Conservation (phyloP, 495 filamentous ascomycete species). For the Annulohypoxylon bovei region DNA sequence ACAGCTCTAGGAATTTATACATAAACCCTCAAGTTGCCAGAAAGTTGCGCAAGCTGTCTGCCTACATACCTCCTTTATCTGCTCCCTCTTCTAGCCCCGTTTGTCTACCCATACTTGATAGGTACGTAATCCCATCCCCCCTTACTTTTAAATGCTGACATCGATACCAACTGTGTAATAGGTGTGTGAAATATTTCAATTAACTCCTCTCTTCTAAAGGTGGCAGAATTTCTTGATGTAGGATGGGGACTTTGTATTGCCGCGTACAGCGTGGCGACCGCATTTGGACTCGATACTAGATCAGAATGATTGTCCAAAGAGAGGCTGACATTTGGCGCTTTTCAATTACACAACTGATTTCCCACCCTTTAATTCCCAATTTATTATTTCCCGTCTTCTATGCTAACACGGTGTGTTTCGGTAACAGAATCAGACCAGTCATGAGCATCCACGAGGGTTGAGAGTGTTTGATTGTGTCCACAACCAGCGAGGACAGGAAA, state of each 20-base stretch:
- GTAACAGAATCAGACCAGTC: conserved; percentile 31
- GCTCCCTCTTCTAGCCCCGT: background rate
- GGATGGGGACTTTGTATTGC: conserved; percentile 28
- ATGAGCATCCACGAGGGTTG: conserved; percentile 36
- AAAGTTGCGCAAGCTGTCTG: background rate
- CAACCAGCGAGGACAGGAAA: conserved; percentile 21
- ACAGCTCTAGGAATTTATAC: conserved; percentile 8
- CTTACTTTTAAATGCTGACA: background rate
- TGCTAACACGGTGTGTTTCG: conserved; percentile 31
- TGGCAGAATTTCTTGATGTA: conserved; percentile 3
- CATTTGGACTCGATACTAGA: conserved; percentile 20
- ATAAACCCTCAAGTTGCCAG: conserved; percentile 11
- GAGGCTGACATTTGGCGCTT: conserved; percentile 32
- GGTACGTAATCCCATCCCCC: background rate
- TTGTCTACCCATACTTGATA: background rate
- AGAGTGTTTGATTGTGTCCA: conserved; percentile 29
- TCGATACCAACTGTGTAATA: background rate
- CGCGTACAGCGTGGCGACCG: conserved; percentile 39
- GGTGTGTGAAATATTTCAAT: conserved; percentile 14
- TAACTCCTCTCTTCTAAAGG: background rate
- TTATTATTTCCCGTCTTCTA: conserved; percentile 4
- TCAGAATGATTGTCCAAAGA: conserved; percentile 29
- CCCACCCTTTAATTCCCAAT: conserved; percentile 10
- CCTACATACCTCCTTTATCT: background rate
- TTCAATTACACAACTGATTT: conserved; percentile 38